Evolutionary conservation across 257 asterid species (phyloP).

Genomic region (Scutellaria barbata): DNA sequence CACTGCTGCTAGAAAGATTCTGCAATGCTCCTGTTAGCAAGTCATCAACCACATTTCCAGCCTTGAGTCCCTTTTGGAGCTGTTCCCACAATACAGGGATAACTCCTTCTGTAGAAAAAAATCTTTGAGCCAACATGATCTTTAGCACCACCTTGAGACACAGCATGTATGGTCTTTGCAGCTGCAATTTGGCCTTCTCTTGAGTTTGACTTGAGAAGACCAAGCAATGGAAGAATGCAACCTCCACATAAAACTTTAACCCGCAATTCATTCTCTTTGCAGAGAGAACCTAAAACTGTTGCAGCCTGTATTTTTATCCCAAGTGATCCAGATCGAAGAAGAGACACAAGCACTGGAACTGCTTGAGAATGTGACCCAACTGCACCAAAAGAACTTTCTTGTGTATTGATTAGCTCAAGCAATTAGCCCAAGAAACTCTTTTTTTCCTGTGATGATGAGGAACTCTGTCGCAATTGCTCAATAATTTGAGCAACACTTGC

Average conservation of each 20-base stretch:
- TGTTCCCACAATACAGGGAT: constrained; percentile 96
- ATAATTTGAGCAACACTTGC: constrained; percentile 98
- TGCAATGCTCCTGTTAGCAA: constrained; percentile 84
- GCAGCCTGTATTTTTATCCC: constrained; percentile 95
- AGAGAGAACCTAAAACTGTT: constrained; percentile 84
- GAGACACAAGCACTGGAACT: constrained; percentile 98
- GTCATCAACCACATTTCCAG: constrained; percentile 86
- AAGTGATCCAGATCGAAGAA: constrained; percentile 91
- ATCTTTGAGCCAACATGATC: constrained; percentile 98
- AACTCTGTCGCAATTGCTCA: constrained; percentile 91
- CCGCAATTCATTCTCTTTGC: constrained; percentile 94
- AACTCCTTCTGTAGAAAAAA: constrained; percentile 97
- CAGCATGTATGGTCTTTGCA: constrained; percentile 93
- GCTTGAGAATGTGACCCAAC: constrained; percentile 99
- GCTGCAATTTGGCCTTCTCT: constrained; percentile 93
- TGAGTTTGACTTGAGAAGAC: constrained; percentile 95
- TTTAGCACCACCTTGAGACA: constrained; percentile 92
- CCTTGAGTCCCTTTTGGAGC: constrained; percentile 81
- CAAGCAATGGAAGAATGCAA: constrained; percentile 94
- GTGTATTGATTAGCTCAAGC: constrained; percentile 77
- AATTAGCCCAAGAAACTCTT: constrained; percentile 79
- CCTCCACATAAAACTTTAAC: constrained; percentile 96
- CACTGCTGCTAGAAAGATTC: constrained; percentile 91
- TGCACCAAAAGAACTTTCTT: constrained; percentile 91
- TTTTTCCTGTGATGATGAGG: constrained; percentile 81